Evolutionary conservation across 148 eudicot species (phyloP).

Genomic region (Heliosperma pusillum): DNA sequence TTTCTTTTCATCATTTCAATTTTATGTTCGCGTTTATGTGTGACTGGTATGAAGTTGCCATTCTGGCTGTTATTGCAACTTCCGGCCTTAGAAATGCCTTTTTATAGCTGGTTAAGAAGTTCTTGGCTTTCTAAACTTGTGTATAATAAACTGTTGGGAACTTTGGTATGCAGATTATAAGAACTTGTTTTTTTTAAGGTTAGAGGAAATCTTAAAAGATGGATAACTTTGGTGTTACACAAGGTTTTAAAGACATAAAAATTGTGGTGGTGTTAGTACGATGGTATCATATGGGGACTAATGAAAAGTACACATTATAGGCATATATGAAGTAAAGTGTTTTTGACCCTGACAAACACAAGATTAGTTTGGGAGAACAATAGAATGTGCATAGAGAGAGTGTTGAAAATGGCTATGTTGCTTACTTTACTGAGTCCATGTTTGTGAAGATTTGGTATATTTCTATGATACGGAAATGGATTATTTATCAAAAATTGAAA

Average conservation of each 20-base stretch:
- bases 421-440: background rate
- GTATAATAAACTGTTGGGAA: background rate
- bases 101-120: too few species aligned
- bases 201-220: background rate
- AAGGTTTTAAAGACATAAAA: conserved; percentile 2
- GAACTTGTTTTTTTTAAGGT: background rate
- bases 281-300: background rate
- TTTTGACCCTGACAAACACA: background rate
- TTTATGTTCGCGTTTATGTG: background rate
- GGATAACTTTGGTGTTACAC: background rate
- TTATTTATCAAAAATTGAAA: background rate
- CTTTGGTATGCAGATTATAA: background rate
- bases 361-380: background rate
- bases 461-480: background rate
- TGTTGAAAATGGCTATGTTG: conserved; percentile 1
- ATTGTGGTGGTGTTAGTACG: background rate
- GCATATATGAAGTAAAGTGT: background rate
- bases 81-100: background rate
- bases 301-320: background rate
- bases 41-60: background rate
- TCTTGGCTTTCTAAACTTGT: background rate
- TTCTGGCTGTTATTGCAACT: background rate
- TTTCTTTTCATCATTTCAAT: background rate
- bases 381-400: background rate
- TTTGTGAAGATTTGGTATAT: background rate